phyloP scores from a whole-genome alignment of 2,329 filamentous ascomycete species.

The Colletotrichum sp. region DNA sequence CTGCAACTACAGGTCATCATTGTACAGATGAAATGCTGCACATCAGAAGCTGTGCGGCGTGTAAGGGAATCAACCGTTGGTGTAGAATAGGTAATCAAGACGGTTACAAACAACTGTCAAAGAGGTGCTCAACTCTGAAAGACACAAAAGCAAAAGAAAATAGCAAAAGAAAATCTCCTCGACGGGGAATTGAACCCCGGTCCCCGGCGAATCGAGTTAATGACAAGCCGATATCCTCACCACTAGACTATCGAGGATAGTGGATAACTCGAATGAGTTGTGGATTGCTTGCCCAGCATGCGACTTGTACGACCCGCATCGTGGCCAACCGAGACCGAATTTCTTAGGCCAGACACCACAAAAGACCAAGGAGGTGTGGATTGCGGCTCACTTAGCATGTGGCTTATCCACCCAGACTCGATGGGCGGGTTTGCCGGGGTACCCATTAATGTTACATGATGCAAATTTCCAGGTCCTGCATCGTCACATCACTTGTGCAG shows the following conservation, averaged over 20 bases:
- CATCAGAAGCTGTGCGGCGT: neutral
- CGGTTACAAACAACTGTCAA: neutral
- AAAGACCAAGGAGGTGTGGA: neutral
- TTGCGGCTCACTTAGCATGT: neutral
- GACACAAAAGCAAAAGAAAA: neutral
- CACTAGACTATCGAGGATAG: neutral
- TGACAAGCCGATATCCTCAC: neutral
- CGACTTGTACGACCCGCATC: neutral
- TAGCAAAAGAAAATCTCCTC: neutral
- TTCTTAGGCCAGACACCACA: neutral
- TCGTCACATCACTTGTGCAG: neutral
- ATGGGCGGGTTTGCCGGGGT: neutral
- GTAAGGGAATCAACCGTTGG: rapidly evolving
- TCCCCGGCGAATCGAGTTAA: neutral
- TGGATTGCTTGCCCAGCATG: no score
- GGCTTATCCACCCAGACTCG: neutral
- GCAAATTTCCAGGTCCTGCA: neutral
- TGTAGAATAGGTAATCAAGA: rapidly evolving
- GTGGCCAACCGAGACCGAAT: neutral
- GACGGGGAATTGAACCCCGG: neutral
- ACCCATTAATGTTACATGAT: neutral
- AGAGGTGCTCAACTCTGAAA: neutral
- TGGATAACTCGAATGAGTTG: neutral
- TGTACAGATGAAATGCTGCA: neutral
- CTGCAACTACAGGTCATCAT: neutral